phyloP scores from a whole-genome alignment of 768 basidiomycete genomes.

The Amanita phalloides region DNA sequence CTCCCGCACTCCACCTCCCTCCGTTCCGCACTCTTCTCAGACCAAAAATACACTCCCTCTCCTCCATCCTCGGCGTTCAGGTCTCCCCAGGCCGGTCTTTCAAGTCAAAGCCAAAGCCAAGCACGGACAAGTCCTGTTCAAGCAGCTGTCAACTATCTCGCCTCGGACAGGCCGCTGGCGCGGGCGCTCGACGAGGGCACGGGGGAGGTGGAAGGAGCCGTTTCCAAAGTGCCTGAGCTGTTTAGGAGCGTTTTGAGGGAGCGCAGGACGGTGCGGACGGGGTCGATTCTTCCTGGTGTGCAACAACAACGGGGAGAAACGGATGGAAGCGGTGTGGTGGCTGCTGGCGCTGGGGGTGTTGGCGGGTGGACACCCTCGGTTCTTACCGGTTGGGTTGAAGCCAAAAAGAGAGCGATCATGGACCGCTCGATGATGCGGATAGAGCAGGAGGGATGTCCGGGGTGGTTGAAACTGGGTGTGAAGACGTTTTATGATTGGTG shows the following conservation, averaged over 20 bases:
- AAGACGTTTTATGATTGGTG: slow-evolving; percentile 33
- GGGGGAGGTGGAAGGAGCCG: slow-evolving; percentile 21
- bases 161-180: slow-evolving; percentile 47
- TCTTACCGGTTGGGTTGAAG: not conserved
- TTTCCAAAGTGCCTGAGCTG: slow-evolving; percentile 22
- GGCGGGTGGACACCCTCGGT: too few relatives aligned
- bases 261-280: slow-evolving; percentile 6
- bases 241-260: slow-evolving; percentile 22
- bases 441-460: not conserved
- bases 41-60: slow-evolving; percentile 45
- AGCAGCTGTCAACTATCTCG: slow-evolving; percentile 43
- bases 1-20: slow-evolving; percentile 28
- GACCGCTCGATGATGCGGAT: not conserved
- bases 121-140: slow-evolving; percentile 31
- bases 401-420: not conserved
- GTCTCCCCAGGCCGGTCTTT: not conserved
- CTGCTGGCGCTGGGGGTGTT: not conserved
- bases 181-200: slow-evolving; percentile 39
- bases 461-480: not conserved
- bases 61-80: slow-evolving; percentile 7
- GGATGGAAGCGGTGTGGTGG: slow-evolving; percentile 12
- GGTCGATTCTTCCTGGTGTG: slow-evolving; percentile 15
- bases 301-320: slow-evolving; percentile 9
- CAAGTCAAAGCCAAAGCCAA: not conserved
- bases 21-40: slow-evolving; percentile 50